Conservation (phyloP, 2,329 filamentous ascomycete species). For the Parascedosporium putredinis region DNA sequence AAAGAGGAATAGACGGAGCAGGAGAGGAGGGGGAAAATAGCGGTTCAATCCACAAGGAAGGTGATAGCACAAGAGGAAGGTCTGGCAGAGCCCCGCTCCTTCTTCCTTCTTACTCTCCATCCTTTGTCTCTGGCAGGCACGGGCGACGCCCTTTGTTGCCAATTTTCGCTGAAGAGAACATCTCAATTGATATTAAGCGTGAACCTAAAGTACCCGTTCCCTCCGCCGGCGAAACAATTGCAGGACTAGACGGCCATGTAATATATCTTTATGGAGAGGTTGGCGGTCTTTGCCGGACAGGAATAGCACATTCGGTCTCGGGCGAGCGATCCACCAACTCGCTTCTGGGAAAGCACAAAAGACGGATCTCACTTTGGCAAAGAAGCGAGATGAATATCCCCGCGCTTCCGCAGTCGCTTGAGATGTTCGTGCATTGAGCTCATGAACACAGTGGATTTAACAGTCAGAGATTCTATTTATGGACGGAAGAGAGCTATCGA, state of each 20-base stretch:
- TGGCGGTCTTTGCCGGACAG: not conserved
- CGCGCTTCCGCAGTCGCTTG: slow-evolving; percentile 2
- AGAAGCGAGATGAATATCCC: slow-evolving; percentile 5
- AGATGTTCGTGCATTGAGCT: slow-evolving; percentile 4
- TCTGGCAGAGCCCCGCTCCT: too few species aligned
- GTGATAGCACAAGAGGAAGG: too few species aligned
- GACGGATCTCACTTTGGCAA: not conserved
- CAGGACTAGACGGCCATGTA: too few species aligned
- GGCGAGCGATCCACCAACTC: not conserved
- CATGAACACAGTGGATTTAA: slow-evolving; percentile 4
- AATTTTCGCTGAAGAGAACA: too few species aligned
- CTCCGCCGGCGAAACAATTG: too few species aligned
- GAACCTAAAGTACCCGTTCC: too few species aligned
- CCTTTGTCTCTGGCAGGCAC: too few species aligned
- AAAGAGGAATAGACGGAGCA: not conserved
- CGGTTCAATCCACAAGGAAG: too few species aligned
- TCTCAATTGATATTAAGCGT: too few species aligned
- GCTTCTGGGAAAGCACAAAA: slow-evolving; percentile 1
- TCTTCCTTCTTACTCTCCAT: not conserved
- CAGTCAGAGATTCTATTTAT: not conserved
- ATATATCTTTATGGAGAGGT: too few species aligned
- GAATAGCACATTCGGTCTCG: not conserved
- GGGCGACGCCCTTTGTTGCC: too few species aligned
- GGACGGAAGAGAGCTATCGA: not conserved
- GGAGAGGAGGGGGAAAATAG: not conserved